Percentiles rank a stretch among this genome's conserved stretches.
phyloP scores from a whole-genome alignment of 2,329 filamentous ascomycete genomes.

The Aureobasidium uvarum region DNA sequence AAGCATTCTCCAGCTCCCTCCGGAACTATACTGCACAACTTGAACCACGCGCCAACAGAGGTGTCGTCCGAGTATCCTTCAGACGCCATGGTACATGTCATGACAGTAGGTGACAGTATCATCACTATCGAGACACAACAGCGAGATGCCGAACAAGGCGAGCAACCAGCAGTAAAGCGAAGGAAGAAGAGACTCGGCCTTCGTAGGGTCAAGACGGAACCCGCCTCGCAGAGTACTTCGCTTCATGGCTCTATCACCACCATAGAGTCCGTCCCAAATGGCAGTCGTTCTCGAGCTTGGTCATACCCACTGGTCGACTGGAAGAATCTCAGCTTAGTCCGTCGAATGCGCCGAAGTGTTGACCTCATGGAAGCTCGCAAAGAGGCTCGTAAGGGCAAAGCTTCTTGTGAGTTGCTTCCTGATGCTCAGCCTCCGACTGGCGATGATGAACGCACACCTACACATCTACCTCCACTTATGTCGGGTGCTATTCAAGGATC shows the following conservation, averaged over 20 bases:
- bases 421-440: not conserved
- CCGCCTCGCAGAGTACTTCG: not conserved
- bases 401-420: not conserved
- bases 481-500: not conserved
- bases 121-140: conserved; percentile 9
- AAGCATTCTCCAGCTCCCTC: not conserved
- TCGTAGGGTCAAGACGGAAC: not conserved
- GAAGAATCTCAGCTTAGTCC: not conserved
- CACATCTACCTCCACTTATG: not conserved
- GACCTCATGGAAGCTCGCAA: conserved; percentile 10
- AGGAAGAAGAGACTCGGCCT: not conserved
- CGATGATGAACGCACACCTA: not conserved
- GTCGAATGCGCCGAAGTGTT: not conserved
- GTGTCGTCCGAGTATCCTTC: not conserved
- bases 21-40: not conserved
- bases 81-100: not conserved
- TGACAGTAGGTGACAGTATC: conserved; percentile 16
- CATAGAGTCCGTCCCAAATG: not conserved
- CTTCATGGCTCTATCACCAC: conserved; percentile 3
- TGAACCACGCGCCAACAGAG: not conserved
- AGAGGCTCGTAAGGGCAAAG: conserved; percentile 15
- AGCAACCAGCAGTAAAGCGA: not conserved
- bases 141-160: not conserved
- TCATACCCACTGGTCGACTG: conserved; percentile 1
- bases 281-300: not conserved